These are phyloP conservation scores for Plasmodium vinckei DNA, from an alignment of 169 alveolate species.

Conservation along the genomic window DNA sequence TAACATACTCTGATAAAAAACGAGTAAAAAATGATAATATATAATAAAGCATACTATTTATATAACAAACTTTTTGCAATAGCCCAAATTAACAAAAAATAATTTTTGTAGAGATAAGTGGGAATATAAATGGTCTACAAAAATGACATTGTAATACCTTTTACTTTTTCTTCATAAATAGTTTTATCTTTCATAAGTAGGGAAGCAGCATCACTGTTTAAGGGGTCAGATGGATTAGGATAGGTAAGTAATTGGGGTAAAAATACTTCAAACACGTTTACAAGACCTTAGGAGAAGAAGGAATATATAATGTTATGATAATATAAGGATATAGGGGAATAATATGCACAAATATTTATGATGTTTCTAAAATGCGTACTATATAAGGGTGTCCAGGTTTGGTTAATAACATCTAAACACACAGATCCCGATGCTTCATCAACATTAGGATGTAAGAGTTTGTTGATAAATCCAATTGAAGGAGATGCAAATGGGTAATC, in stretches of 20 bases:
- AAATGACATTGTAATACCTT: constrained; percentile 80
- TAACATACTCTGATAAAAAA: constrained; percentile 81
- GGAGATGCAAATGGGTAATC: constrained; percentile 98
- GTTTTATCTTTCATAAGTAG: constrained; percentile 90
- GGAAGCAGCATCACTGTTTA: constrained; percentile 97
- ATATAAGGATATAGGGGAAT: not conserved
- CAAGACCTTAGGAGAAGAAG: constrained; percentile 87
- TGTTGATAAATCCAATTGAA: constrained; percentile 95
- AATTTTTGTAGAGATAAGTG: too few relatives aligned
- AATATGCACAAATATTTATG: not conserved
- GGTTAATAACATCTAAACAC: constrained; percentile 97
- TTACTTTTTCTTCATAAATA: constrained; percentile 93
- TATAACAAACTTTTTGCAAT: too few relatives aligned
- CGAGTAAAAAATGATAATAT: too few relatives aligned
- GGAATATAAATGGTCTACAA: too few relatives aligned
- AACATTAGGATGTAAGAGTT: constrained; percentile 95
- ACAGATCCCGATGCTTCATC: constrained; percentile 98
- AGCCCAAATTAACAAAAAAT: too few relatives aligned
- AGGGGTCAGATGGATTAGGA: constrained; percentile 97
- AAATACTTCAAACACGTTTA: constrained; percentile 96
- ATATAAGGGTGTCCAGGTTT: constrained; percentile 98
- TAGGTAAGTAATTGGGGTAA: constrained; percentile 96
- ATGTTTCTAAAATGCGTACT: constrained; percentile 78
- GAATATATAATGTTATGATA: not conserved
- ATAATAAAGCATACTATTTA: too few relatives aligned